These are phyloP conservation scores for Scorias spongiosa DNA, from an alignment of 2,329 filamentous ascomycete species.

Conservation along the genomic window DNA sequence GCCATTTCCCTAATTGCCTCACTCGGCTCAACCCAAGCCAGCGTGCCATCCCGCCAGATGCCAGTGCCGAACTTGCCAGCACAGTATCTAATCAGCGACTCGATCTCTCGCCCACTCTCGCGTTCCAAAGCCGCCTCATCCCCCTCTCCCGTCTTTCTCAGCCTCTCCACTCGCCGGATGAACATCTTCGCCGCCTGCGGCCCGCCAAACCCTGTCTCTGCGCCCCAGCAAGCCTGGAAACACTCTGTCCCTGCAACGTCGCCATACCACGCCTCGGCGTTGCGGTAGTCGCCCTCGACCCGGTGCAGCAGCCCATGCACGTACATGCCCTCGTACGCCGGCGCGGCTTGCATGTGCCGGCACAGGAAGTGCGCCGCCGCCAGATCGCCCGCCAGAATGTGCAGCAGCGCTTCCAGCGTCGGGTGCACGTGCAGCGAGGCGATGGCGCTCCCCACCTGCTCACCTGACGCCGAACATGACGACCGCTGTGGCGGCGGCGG, in stretches of 20 bases:
- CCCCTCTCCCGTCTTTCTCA: constrained; percentile 18
- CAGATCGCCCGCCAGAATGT: constrained; percentile 37
- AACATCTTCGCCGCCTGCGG: constrained; percentile 14
- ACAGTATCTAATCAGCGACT: constrained; percentile 29
- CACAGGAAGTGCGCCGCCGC: constrained; percentile 37
- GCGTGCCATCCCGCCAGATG: constrained; percentile 28
- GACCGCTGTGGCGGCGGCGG: constrained; percentile 7
- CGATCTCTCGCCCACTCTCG: constrained; percentile 26
- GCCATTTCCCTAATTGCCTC: constrained; percentile 27
- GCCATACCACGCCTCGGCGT: constrained; percentile 33
- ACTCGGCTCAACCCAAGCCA: constrained; percentile 27
- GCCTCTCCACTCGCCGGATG: constrained; percentile 24
- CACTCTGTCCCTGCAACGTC: constrained; percentile 26
- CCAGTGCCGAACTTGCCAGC: constrained; percentile 29
- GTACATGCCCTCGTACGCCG: constrained; percentile 36
- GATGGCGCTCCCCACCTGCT: constrained; percentile 14
- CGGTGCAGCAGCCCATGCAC: constrained; percentile 36
- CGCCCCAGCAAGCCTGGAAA: constrained; percentile 22
- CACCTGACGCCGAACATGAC: constrained; percentile 14
- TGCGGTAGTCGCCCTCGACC: constrained; percentile 36
- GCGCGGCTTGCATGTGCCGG: constrained; percentile 35
- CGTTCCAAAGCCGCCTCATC: constrained; percentile 19
- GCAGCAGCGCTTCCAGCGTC: constrained; percentile 34
- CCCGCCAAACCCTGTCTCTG: constrained; percentile 5
- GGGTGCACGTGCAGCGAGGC: constrained; percentile 26